Percentiles rank a stretch among this genome's conserved stretches.
Evolutionary conservation across 306 rosid species (phyloP).

Genomic region (Herpetospermum pedunculosum): DNA sequence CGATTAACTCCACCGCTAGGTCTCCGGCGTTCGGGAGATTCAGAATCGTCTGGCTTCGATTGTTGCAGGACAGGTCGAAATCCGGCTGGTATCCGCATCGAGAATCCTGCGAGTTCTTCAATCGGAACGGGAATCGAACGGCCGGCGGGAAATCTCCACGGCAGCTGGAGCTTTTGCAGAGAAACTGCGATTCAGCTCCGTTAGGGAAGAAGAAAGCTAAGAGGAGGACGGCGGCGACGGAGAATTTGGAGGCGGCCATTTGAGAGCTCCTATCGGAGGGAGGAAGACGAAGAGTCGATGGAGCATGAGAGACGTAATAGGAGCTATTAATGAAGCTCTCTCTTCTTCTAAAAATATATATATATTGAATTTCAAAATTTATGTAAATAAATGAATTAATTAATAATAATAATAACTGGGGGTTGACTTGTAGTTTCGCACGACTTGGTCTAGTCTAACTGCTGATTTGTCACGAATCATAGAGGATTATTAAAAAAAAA

Average conservation of each 20-base stretch:
- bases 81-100: conserved; percentile 11
- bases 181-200: not conserved
- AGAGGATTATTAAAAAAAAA: not conserved
- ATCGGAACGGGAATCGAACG: conserved; percentile 14
- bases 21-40: conserved; percentile 16
- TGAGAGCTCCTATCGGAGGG: not conserved
- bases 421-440: not conserved
- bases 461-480: not conserved
- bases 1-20: not conserved
- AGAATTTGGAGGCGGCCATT: conserved; percentile 3
- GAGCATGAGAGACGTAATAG: too few species aligned
- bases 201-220: not conserved
- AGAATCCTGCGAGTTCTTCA: not conserved
- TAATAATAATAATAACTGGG: not conserved
- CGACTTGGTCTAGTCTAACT: not conserved
- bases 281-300: not conserved
- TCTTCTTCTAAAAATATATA: too few species aligned
- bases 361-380: not conserved
- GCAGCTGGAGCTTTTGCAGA: not conserved
- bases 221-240: not conserved
- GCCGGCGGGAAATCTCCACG: not conserved
- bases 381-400: not conserved
- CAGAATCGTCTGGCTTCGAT: conserved; percentile 10
- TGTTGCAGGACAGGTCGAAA: conserved; percentile 7
- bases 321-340: too few species aligned